Conservation (phyloP, 1,284 basidiomycete species). For the Sutorius eximius region DNA sequence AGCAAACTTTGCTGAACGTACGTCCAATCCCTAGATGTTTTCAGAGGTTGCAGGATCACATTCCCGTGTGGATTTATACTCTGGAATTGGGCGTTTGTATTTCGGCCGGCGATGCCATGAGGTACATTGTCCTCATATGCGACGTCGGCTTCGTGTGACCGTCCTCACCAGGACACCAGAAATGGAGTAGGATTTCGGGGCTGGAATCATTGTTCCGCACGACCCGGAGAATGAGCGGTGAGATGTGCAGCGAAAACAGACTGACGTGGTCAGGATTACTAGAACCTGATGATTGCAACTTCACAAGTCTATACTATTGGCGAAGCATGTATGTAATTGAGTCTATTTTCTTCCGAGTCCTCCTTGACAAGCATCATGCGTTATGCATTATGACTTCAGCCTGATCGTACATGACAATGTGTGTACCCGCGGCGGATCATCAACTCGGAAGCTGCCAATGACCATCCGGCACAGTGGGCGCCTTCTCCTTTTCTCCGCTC, state of each 20-base stretch:
- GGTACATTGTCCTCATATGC: neutral
- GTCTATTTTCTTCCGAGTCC: too few species aligned
- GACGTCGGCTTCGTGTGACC: neutral
- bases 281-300: too few species aligned
- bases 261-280: neutral
- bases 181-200: neutral
- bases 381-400: too few species aligned
- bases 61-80: neutral
- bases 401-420: too few species aligned
- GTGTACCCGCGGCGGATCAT: neutral
- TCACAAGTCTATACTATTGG: neutral
- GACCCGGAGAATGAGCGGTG: neutral
- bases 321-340: neutral
- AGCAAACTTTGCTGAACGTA: neutral
- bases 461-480: too few species aligned
- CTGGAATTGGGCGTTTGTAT: neutral
- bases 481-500: slow-evolving; percentile 4
- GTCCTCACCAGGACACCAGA: neutral
- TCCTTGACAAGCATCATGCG: too few species aligned
- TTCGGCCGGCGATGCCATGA: neutral
- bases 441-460: neutral
- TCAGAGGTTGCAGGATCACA: neutral
- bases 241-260: neutral
- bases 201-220: neutral
- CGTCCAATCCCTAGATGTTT: neutral